phyloP scores from a whole-genome alignment of 2,329 filamentous ascomycete species.

The Microcyclospora pomicola region DNA sequence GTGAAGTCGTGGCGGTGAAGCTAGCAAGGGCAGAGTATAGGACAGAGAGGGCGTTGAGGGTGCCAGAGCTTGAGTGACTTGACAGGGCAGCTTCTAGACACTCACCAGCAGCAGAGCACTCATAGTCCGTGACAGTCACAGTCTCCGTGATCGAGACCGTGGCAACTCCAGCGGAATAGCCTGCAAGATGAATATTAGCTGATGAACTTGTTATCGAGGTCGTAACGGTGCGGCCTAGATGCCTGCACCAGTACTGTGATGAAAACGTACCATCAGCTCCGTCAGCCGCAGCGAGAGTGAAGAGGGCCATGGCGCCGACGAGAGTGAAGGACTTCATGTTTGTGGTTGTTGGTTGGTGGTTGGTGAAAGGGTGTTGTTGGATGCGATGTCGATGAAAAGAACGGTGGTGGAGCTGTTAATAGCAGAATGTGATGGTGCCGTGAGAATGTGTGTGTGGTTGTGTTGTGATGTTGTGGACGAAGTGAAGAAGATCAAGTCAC shows the following conservation, averaged over 20 bases:
- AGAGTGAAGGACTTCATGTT: slow-evolving; percentile 15
- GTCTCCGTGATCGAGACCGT: slow-evolving; percentile 6
- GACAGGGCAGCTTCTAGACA: slow-evolving; percentile 9
- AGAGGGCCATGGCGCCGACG: slow-evolving; percentile 13
- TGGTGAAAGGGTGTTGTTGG: slow-evolving; percentile 1
- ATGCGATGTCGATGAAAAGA: background rate
- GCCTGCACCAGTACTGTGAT: background rate
- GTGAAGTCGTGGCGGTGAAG: slow-evolving; percentile 1
- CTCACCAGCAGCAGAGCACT: slow-evolving; percentile 7
- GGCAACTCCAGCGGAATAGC: background rate
- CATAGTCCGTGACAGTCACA: slow-evolving; percentile 1
- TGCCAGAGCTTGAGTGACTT: slow-evolving; percentile 7
- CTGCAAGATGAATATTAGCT: background rate
- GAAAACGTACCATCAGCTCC: slow-evolving; percentile 13
- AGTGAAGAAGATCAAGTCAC: background rate
- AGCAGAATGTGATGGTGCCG: background rate
- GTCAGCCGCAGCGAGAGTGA: slow-evolving; percentile 12
- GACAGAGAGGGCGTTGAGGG: slow-evolving; percentile 7
- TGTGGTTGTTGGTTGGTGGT: slow-evolving; percentile 5
- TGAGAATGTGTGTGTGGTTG: background rate
- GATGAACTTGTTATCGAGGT: background rate
- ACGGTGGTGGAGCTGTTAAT: background rate
- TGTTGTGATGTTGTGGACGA: background rate
- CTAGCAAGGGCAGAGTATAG: slow-evolving; percentile 5
- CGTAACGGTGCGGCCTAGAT: background rate